phyloP scores from a whole-genome alignment of 2,329 filamentous ascomycete species.

The Fusarium euwallaceae region DNA sequence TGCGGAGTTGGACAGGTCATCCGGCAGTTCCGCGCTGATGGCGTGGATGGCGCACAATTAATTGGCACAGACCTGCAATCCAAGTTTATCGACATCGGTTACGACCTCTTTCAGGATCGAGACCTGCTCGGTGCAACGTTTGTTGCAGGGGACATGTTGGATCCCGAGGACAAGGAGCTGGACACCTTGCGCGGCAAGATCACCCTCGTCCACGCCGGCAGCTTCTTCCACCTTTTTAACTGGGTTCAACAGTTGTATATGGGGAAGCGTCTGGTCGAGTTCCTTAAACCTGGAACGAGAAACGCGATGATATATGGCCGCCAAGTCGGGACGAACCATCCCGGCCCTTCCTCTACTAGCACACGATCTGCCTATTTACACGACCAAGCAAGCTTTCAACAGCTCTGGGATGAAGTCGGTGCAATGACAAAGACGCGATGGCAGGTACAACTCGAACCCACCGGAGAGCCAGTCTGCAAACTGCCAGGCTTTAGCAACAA shows the following conservation, averaged over 20 bases:
- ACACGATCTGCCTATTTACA: constrained; percentile 59
- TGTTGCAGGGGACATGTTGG: constrained; percentile 64
- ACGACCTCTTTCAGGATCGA: constrained; percentile 74
- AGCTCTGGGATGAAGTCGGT: constrained; percentile 67
- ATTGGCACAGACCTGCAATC: constrained; percentile 63
- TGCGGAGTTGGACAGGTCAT: constrained; percentile 65
- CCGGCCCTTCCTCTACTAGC: constrained; percentile 38
- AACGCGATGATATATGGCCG: constrained; percentile 65
- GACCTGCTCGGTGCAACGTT: constrained; percentile 61
- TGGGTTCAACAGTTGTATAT: constrained; percentile 62
- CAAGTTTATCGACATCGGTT: constrained; percentile 69
- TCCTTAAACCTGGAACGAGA: constrained; percentile 58
- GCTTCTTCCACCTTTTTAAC: constrained; percentile 65
- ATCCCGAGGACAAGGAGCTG: constrained; percentile 54
- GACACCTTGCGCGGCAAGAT: constrained; percentile 54
- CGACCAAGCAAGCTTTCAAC: constrained; percentile 63
- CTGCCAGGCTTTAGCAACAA: constrained; percentile 46
- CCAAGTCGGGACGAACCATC: constrained; percentile 59
- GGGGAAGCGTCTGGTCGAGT: constrained; percentile 59
- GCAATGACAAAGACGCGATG: constrained; percentile 62
- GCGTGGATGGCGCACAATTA: constrained; percentile 62
- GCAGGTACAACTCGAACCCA: constrained; percentile 59
- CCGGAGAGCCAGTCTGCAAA: constrained; percentile 40
- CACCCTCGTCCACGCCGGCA: constrained; percentile 63
- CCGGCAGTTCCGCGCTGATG: constrained; percentile 64